Evolutionary conservation across 306 rosid species (phyloP).

Genomic region (Argentina anserina): DNA sequence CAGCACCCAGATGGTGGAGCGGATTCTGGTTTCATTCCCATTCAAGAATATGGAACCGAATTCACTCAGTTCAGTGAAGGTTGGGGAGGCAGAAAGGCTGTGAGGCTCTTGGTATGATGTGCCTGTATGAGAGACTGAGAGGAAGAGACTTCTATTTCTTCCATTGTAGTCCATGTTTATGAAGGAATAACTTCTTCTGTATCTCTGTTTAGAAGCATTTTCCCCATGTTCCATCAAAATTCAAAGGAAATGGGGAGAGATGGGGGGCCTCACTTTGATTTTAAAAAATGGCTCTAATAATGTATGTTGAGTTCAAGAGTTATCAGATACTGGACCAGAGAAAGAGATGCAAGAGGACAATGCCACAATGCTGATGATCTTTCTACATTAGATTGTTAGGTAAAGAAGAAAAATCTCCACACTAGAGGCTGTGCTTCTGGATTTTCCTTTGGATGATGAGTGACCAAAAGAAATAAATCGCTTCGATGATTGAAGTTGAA

Average conservation of each 20-base stretch:
- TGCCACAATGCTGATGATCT: neutral
- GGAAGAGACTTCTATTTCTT: neutral
- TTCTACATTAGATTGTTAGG: neutral
- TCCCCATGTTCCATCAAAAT: neutral
- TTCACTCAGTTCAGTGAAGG: slow-evolving; percentile 51
- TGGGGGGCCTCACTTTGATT: neutral
- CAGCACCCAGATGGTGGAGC: slow-evolving; percentile 65
- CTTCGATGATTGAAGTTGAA: too few species aligned
- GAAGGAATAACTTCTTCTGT: too few species aligned
- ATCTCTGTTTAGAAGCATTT: neutral
- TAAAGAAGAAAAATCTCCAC: neutral
- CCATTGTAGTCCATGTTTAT: too few species aligned
- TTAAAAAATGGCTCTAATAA: neutral
- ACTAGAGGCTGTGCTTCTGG: neutral
- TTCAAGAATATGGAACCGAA: slow-evolving; percentile 85
- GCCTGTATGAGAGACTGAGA: slow-evolving; percentile 42
- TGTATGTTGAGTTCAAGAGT: neutral
- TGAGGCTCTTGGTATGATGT: slow-evolving; percentile 84
- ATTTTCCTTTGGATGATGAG: neutral
- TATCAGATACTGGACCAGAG: neutral
- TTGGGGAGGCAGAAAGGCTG: slow-evolving; percentile 43
- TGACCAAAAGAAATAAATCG: too few species aligned
- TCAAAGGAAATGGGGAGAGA: neutral
- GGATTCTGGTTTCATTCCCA: slow-evolving; percentile 77
- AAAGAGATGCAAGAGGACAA: neutral